phyloP scores from a whole-genome alignment of 1,139 yeast genomes.

The Yamadazyma pseudoaaseri region DNA sequence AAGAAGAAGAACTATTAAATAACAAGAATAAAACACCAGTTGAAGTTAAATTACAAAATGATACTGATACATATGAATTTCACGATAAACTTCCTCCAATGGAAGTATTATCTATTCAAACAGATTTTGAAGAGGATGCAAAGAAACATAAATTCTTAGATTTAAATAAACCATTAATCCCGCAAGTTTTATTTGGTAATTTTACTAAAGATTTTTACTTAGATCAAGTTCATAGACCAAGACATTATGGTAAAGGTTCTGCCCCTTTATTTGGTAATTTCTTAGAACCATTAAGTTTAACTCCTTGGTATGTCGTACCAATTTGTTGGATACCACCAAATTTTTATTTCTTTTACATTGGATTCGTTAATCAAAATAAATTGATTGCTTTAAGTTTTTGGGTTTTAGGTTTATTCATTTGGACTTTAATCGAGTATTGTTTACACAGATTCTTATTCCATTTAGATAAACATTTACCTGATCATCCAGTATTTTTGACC shows the following conservation, averaged over 20 bases:
- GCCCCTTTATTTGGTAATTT: conserved; percentile 68
- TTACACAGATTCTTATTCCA: conserved; percentile 93
- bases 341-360: conserved; percentile 43
- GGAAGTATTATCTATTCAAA: conserved; percentile 69
- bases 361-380: conserved; percentile 35
- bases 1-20: conserved; percentile 42
- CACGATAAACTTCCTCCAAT: conserved; percentile 67
- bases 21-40: conserved; percentile 43
- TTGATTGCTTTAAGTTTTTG: conserved; percentile 42
- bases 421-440: conserved; percentile 89
- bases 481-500: conserved; percentile 69
- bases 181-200: conserved; percentile 72
- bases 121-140: conserved; percentile 72
- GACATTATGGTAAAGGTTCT: conserved; percentile 80
- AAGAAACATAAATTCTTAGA: conserved; percentile 83
- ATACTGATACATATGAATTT: conserved; percentile 38
- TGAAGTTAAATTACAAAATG: conserved; percentile 35
- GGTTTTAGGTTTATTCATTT: conserved; percentile 71
- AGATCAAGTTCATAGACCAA: conserved; percentile 95
- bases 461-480: conserved; percentile 82
- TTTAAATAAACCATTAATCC: conserved; percentile 72
- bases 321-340: conserved; percentile 83
- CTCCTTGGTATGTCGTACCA: conserved; percentile 77
- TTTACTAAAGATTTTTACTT: conserved; percentile 86
- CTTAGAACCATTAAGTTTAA: conserved; percentile 46